Conservation (phyloP, 805 yeast genomes). For the Saccharomyces mikatae region DNA sequence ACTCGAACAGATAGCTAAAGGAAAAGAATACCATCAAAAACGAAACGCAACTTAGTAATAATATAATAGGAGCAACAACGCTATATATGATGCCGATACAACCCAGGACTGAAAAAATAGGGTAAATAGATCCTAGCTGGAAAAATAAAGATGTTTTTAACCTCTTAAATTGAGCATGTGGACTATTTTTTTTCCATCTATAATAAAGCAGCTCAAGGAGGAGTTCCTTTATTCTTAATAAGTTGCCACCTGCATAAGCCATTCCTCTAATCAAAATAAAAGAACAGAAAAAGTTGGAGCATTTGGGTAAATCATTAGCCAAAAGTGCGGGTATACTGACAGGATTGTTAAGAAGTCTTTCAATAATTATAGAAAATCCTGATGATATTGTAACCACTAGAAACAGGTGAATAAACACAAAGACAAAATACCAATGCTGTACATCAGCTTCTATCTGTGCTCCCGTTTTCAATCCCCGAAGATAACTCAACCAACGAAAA, state of each 20-base stretch:
- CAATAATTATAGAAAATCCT: slow-evolving; percentile 57
- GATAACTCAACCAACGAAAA: slow-evolving; percentile 45
- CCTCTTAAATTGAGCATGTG: slow-evolving; percentile 46
- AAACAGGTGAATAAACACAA: slow-evolving; percentile 74
- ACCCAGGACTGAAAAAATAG: slow-evolving; percentile 68
- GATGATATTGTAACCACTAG: slow-evolving; percentile 79
- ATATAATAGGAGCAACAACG: slow-evolving; percentile 69
- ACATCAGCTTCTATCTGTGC: slow-evolving; percentile 59
- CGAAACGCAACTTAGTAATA: slow-evolving; percentile 50
- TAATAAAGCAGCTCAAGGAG: slow-evolving; percentile 32
- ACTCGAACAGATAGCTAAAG: slow-evolving; percentile 60
- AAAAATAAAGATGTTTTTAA: slow-evolving; percentile 38
- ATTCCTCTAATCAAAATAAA: slow-evolving; percentile 68
- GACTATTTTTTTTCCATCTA: slow-evolving; percentile 44
- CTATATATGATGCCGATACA: slow-evolving; percentile 74
- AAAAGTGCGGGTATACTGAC: slow-evolving; percentile 61
- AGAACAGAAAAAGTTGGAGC: slow-evolving; percentile 79
- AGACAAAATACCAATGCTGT: slow-evolving; percentile 71
- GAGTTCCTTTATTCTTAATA: slow-evolving; percentile 53
- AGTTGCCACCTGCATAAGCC: slow-evolving; percentile 63
- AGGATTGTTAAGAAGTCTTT: slow-evolving; percentile 59
- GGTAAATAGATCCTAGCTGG: slow-evolving; percentile 73
- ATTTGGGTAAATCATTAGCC: slow-evolving; percentile 75
- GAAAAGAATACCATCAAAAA: slow-evolving; percentile 53
- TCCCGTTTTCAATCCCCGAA: slow-evolving; percentile 55